Evolutionary conservation across 768 basidiomycete genomes (phyloP).

Genomic region (Cystobasidium onofrii): DNA sequence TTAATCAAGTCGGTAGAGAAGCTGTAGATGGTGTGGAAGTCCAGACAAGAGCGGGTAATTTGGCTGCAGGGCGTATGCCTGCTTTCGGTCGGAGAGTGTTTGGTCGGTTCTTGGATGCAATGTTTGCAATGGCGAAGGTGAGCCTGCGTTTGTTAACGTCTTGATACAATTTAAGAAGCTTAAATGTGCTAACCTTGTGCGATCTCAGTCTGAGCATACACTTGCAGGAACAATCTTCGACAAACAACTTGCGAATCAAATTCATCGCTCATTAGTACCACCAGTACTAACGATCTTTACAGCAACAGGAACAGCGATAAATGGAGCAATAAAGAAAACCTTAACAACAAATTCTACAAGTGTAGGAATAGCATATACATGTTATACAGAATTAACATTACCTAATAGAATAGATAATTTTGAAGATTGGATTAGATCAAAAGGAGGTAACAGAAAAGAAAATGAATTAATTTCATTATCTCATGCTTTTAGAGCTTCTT

Average conservation of each 20-base stretch:
- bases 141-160: background rate
- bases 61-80: background rate
- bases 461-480: conserved; percentile 39
- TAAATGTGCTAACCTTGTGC: background rate
- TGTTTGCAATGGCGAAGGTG: conserved; percentile 40
- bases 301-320: conserved; percentile 34
- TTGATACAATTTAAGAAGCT: too few relatives aligned
- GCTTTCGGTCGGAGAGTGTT: conserved; percentile 30
- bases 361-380: conserved; percentile 38
- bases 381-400: conserved; percentile 34
- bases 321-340: conserved; percentile 37
- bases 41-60: background rate
- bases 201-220: conserved; percentile 36
- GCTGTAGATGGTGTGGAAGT: conserved; percentile 30
- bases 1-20: conserved; percentile 35
- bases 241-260: background rate
- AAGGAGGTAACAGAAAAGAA: conserved; percentile 38
- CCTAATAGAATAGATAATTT: conserved; percentile 33
- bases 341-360: conserved; percentile 31
- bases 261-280: conserved; percentile 37
- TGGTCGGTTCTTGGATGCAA: conserved; percentile 37
- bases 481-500: conserved; percentile 40
- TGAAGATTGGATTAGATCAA: conserved; percentile 38
- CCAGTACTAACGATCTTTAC: conserved; percentile 34
- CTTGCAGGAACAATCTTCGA: conserved; percentile 38